Evolutionary conservation across 257 asterid species (phyloP).

Genomic region (Lycium ferocissimum): DNA sequence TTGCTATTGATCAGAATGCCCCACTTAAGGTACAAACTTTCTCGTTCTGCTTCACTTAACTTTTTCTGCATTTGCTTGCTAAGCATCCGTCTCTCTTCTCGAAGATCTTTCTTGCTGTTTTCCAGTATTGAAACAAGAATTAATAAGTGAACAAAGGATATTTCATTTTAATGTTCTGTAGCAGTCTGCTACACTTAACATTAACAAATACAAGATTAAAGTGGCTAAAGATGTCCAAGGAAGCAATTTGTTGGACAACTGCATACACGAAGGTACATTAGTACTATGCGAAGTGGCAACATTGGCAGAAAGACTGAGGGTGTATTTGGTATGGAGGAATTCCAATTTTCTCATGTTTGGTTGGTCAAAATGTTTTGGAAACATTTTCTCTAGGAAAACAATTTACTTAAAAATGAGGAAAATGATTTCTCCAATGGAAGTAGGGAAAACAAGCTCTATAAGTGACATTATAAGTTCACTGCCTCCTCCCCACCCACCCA

Average conservation of each 20-base stretch:
- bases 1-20: slow-evolving; percentile 58
- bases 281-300: background rate
- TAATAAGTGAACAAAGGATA: background rate
- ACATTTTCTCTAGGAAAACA: too few relatives aligned
- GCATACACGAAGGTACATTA: background rate
- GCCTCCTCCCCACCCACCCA: too few relatives aligned
- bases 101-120: slow-evolving; percentile 69
- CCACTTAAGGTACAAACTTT: slow-evolving; percentile 56
- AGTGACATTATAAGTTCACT: too few relatives aligned
- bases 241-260: background rate
- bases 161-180: background rate
- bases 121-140: slow-evolving; percentile 33
- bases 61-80: slow-evolving; percentile 57
- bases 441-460: too few relatives aligned
- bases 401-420: too few relatives aligned
- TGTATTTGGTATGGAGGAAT: too few relatives aligned
- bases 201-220: background rate
- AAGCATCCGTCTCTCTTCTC: slow-evolving; percentile 65
- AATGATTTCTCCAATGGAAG: too few relatives aligned
- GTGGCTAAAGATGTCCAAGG: background rate
- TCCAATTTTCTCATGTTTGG: too few relatives aligned
- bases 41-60: slow-evolving; percentile 56
- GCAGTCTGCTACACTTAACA: background rate
- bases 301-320: background rate
- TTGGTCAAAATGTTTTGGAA: too few relatives aligned